Evolutionary conservation across 306 rosid genomes (phyloP), one percentile per base, ranked within the genome.

Genomic region (Begonia peltatifolia): DNA sequence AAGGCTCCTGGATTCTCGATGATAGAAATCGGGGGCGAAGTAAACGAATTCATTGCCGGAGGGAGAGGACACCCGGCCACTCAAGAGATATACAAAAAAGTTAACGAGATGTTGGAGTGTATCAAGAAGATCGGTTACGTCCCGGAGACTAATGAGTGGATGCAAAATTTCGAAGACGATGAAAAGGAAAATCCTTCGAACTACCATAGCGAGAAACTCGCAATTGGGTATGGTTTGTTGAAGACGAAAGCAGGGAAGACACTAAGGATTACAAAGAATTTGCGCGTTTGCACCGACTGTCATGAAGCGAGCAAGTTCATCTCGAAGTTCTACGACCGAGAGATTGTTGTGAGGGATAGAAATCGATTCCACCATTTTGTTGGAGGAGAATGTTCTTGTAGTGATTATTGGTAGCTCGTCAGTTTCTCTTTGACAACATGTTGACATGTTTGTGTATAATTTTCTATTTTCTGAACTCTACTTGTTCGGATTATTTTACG

Each of bases 291-390:
- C 58, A 78, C 51, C 54, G 94, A 84, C 63, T 84, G 89, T 64
- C 94, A 84, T 74, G 72, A 68, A 54, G 86, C 83, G 48, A 41
- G 53, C 8, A 84, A 84, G 60, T 60, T 73, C 17, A 59, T 84
- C 55, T 78, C 89, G 0, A 71, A 69, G 65, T 66, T 57, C 46
- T 80, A 60, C 55, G 35, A 58, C 11, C 71, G 85, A 1, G 63
- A 71, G 52, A 75, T 84, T 11, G 62, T 84, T 50, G 67, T 80
- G 23, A 74, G 87, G 63, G 89, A 84, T 50, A 60, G 84, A 62
- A 73, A 63, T 47, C 72, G 86, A 3, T 81, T 84, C 80, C 87
- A 84, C 68, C 86, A 81, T 69, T 84, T 84, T 63, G 54, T 53
- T 43, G 47, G 44, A 30, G 94, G 94, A 46, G 68, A 52, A 16